Evolutionary conservation across 768 basidiomycete species (phyloP), one percentile per base, ranked within the genome.

Genomic region (Hysterangium stoloniferum): DNA sequence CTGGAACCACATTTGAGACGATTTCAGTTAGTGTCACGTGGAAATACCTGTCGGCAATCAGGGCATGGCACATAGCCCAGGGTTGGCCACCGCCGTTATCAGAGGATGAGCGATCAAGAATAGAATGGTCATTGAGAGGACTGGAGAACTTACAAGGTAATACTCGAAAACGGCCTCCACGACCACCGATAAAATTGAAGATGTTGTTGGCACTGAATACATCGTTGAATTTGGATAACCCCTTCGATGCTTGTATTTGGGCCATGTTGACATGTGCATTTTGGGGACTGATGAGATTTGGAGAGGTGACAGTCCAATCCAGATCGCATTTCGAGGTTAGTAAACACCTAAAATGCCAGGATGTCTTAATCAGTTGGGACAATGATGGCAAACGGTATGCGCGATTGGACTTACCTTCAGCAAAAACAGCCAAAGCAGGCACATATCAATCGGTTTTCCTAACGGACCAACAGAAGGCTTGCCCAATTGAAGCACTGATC

Each of bases 201-300:
- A 68, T 71, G 66, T 56, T 72, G 0, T 50, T 31, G 1, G 54
- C 58, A 0, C 53, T 71, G 1, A 45, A 54, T 5, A 6, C 34
- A 0, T 15, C 42, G 0, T 62, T 72, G 0, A 36, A 62, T 25
- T 41, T 68, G 0, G 5, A 45, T 0, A 41, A 64, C 9, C 58
- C 68, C 0, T 74, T 73, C 46, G 69, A 73, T 45, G 68, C 71
- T 0, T 70, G 67, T 28, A 45, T 71, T 1, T 71, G 69, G 69
- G 69, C 71, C 0, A 62, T 64, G 38, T 62, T 62, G 0, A 28
- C 50, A 0, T 70, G 63, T 45, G 66, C 68, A 0, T 73, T 74
- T 56, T 73, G 63, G 62, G 70, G 70, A 1, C 50, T 71, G 48
- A 66, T 69, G 64, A 54, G 64, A 0, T 68, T 71, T 46, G 67